Conservation (phyloP, 805 yeast species). For the Starmerella asiatica region DNA sequence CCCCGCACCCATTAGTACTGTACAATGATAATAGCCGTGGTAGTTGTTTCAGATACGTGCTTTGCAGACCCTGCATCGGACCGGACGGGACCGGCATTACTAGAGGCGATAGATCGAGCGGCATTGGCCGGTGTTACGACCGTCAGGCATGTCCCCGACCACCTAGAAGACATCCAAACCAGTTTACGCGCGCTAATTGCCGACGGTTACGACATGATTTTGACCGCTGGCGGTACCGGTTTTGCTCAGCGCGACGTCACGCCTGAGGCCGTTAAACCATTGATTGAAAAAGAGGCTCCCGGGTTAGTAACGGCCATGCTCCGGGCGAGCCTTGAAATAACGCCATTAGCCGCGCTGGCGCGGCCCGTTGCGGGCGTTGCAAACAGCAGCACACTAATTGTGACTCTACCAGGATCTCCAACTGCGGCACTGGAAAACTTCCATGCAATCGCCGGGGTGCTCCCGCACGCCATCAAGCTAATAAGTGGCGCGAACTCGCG, state of each 20-base stretch:
- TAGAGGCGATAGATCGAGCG: slow-evolving; percentile 10
- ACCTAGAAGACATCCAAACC: slow-evolving; percentile 25
- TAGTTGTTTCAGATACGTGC: slow-evolving; percentile 35
- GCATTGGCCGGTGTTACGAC: slow-evolving; percentile 10
- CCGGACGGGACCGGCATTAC: slow-evolving; percentile 26
- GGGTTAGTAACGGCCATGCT: slow-evolving; percentile 40
- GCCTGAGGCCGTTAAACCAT: slow-evolving; percentile 37
- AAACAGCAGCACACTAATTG: slow-evolving; percentile 27
- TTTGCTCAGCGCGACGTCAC: slow-evolving; percentile 35
- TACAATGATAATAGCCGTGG: slow-evolving; percentile 24
- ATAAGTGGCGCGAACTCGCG: slow-evolving; percentile 30
- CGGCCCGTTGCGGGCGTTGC: slow-evolving; percentile 39
- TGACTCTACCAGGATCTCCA: slow-evolving; percentile 43
- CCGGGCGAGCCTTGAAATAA: slow-evolving; percentile 31
- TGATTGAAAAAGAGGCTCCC: slow-evolving; percentile 35
- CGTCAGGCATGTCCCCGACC: slow-evolving; percentile 30
- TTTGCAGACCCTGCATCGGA: slow-evolving; percentile 26
- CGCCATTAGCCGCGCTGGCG: slow-evolving; percentile 38
- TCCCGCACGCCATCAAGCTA: slow-evolving; percentile 36
- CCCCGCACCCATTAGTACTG: no score
- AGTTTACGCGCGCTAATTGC: slow-evolving; percentile 24
- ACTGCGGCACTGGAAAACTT: slow-evolving; percentile 37
- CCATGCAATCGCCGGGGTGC: slow-evolving; percentile 28
- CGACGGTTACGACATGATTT: slow-evolving; percentile 22
- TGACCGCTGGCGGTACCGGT: slow-evolving; percentile 46